Base-by-base conservation (phyloP, 2,329 filamentous ascomycete species). In the Ceratocystis albifundus region DNA sequence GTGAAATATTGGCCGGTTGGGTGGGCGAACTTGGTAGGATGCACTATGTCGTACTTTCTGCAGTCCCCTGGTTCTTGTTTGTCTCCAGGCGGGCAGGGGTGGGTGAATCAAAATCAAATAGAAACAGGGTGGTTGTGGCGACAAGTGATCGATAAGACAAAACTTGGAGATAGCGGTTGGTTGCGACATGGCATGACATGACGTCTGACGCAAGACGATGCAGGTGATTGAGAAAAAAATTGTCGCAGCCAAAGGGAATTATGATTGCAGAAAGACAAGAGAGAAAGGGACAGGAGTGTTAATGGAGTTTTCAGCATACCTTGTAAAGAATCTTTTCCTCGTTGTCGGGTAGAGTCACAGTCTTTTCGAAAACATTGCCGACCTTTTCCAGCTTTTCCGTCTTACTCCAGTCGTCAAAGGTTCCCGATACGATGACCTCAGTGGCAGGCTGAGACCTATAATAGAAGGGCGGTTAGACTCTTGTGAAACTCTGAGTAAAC, bases 361-460 rank as follows among this genome's bases (percentile, higher is more conserved):
- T 84, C 80, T 96, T 96, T 77, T 88, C 81, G 76, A 95, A 96
- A 71, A 82, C 72, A 70, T 85, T 80, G 74, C 83, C 88, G 50
- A 85, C 81, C 78, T 90, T 90, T 61, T 91, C 86, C 67, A 99
- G 83, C 79, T 88, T 84, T 75, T 93, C 84, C 66, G 85, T 90
- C 81, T 94, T 93, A 71, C 83, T 82, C 94, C 94, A 99, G 78
- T 90, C 83, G 78, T 97, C 93, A 75, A 97, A 97, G 69, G 89
- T 93, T 74, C 94, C 94, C 50, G 93, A 97, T 72, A 97, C 94
- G 77, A 88, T 93, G 75, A 97, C 93, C 74, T 95, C 88, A 71
- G 86, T 82, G 74, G 89, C 92, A 72, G 85, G 80, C 75, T 94
- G 87, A 74, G 88, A 85, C 93, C 93, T 96, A 77, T 71, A 73